Conservation (phyloP, 768 basidiomycete species). For the Lactarius deliciosus region DNA sequence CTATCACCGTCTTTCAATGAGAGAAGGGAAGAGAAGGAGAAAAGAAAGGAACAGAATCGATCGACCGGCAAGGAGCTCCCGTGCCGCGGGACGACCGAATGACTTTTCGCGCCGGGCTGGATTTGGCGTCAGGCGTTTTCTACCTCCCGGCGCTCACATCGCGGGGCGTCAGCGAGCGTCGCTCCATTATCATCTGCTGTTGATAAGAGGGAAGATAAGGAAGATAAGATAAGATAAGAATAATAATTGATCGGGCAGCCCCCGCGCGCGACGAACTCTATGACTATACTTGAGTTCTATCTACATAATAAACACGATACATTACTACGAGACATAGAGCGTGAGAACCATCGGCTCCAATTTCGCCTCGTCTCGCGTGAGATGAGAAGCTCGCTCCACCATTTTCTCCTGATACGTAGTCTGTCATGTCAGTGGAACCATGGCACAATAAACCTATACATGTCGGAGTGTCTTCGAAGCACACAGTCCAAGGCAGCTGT, state of each 20-base stretch:
- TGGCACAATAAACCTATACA: not conserved
- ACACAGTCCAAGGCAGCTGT: not conserved
- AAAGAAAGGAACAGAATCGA: too few relatives aligned
- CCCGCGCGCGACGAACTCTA: not conserved
- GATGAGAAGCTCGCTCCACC: not conserved
- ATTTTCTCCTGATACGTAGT: not conserved
- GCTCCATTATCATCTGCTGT: not conserved
- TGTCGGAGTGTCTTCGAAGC: not conserved
- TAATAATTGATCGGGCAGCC: not conserved
- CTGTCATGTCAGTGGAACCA: not conserved
- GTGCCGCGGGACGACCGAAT: too few relatives aligned
- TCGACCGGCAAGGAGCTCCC: too few relatives aligned
- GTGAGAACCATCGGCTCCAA: not conserved
- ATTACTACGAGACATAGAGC: not conserved
- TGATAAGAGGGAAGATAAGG: not conserved
- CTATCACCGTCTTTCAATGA: too few relatives aligned
- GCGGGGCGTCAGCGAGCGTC: too few relatives aligned
- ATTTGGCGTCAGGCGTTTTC: not conserved
- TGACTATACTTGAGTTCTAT: not conserved
- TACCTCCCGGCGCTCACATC: not conserved
- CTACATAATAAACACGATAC: not conserved
- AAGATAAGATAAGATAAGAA: not conserved
- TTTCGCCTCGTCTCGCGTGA: not conserved
- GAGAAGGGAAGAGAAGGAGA: too few relatives aligned
- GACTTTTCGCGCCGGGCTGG: not conserved